Base-by-base conservation (phyloP, 2,329 filamentous ascomycete genomes). In the Aspergillus cejpii region DNA sequence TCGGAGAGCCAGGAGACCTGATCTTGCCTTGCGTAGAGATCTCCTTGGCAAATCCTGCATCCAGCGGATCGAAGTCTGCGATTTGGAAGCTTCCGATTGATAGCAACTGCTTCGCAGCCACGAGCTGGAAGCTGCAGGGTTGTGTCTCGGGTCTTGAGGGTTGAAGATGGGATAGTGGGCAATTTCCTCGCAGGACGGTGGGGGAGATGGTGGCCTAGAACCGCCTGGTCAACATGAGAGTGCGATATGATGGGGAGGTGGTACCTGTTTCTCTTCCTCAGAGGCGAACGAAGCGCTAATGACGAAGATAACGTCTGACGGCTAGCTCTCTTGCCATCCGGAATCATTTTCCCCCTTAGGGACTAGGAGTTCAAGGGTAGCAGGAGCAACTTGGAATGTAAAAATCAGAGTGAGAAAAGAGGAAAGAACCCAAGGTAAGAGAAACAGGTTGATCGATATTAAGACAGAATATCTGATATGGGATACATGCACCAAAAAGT, bases 111-210 rank as follows among this genome's bases (percentile, higher is more conserved):
- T 43, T 15, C 49, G 43, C 23, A 36, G 37, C 48, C 51, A 55
- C 24, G 41, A 39, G 10, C 39, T 38, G 4, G 41, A 23, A n/a
- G 27, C 36, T 6, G 56, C 36, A 33, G 65, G 58, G 20, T 66
- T 67, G 39, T 68, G 66, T 21, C 60, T 54, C 45, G 64, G 63
- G 39, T 68, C 57, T n/a, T 45, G 49, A 23, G 64, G 62, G 38
- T 67, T 56, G 41, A 61, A 68, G 11, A 68, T 27, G 2, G 65
- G 63, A 46, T 68, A 68, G 46, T 66, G 59, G 6, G 45, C 43
- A 24, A 50, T 60, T 49, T 68, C 65, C 37, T 62, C 50, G 38
- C 61, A 67, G 2, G 55, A 54, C 29, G 56, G 57, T 20, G 49
- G 33, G 33, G 41, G 43, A 21, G 41, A 37, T 17, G 50, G 19